These are phyloP conservation scores for Plectosphaerella sp. DNA, from an alignment of 2,329 filamentous ascomycete species.

Conservation along the genomic window DNA sequence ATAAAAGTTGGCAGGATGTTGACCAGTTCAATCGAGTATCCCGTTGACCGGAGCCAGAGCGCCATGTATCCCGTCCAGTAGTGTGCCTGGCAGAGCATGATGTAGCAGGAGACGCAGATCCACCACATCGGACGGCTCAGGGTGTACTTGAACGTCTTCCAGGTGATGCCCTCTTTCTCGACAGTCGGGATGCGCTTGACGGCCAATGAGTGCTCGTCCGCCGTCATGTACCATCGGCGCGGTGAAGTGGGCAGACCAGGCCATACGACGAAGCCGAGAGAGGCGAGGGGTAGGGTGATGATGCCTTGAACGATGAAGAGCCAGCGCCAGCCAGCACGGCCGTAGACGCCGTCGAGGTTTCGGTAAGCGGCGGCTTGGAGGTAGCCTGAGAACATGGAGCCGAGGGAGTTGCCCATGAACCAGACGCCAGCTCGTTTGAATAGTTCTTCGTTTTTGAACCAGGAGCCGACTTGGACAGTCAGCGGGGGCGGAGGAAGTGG, in stretches of 20 bases:
- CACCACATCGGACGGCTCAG: constrained; percentile 15
- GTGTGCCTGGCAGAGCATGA: constrained; percentile 14
- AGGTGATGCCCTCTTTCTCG: constrained; percentile 14
- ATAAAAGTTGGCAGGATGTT: constrained; percentile 18
- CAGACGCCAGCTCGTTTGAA: constrained; percentile 44
- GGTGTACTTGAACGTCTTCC: constrained; percentile 16
- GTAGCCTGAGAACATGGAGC: constrained; percentile 8
- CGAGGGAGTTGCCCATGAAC: constrained; percentile 31
- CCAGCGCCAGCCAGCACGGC: constrained; percentile 9
- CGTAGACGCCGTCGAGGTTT: constrained; percentile 8
- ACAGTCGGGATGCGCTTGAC: constrained; percentile 8
- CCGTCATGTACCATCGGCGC: background rate
- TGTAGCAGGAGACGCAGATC: constrained; percentile 15
- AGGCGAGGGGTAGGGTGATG: constrained; percentile 7
- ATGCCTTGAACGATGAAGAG: constrained; percentile 9
- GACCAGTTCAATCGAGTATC: constrained; percentile 9
- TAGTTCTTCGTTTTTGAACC: constrained; percentile 23
- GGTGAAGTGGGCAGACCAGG: background rate
- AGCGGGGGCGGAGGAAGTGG: background rate
- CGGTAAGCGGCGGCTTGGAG: constrained; percentile 9
- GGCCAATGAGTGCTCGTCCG: background rate
- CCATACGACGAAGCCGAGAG: constrained; percentile 5
- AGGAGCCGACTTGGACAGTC: constrained; percentile 8
- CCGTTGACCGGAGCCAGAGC: constrained; percentile 8
- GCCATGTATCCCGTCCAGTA: constrained; percentile 17